Conservation (phyloP, 768 basidiomycete species). For the Amyloporia xantha region DNA sequence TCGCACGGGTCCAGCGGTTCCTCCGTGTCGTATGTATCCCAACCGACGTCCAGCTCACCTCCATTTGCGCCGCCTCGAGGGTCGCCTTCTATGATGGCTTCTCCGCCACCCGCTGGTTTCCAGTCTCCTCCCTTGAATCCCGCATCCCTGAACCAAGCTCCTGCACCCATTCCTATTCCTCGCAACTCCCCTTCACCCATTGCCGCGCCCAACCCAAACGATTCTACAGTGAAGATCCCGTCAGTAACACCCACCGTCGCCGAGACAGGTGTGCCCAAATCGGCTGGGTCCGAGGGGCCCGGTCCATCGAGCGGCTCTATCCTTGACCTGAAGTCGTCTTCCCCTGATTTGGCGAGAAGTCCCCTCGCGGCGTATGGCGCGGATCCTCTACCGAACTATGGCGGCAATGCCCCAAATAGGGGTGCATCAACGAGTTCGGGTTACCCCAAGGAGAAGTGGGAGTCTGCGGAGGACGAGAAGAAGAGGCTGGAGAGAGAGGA, state of each 20-base stretch:
- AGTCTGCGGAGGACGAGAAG: constrained; percentile 64
- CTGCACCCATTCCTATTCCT: constrained; percentile 19
- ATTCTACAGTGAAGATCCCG: constrained; percentile 24
- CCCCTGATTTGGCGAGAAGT: neutral
- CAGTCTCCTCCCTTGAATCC: constrained; percentile 25
- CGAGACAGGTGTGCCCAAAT: constrained; percentile 70
- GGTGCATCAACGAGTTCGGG: constrained; percentile 42
- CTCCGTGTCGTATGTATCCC: constrained; percentile 19
- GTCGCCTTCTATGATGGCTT: constrained; percentile 3
- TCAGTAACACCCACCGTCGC: constrained; percentile 56
- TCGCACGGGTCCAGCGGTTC: constrained; percentile 10
- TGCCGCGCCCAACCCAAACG: constrained; percentile 25
- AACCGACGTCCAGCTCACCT: neutral
- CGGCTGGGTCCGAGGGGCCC: constrained; percentile 51
- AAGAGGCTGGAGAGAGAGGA: constrained; percentile 47
- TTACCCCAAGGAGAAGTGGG: constrained; percentile 50
- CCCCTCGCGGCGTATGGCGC: neutral
- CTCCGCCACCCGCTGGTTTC: constrained; percentile 12
- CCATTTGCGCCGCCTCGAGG: neutral
- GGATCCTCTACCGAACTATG: constrained; percentile 3
- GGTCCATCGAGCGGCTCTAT: constrained; percentile 64
- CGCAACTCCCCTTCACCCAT: constrained; percentile 16
- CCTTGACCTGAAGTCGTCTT: constrained; percentile 36
- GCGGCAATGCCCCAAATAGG: constrained; percentile 5
- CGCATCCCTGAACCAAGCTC: constrained; percentile 23